Evolutionary conservation across 768 basidiomycete species (phyloP).

Genomic region (Artomyces pyxidatus): DNA sequence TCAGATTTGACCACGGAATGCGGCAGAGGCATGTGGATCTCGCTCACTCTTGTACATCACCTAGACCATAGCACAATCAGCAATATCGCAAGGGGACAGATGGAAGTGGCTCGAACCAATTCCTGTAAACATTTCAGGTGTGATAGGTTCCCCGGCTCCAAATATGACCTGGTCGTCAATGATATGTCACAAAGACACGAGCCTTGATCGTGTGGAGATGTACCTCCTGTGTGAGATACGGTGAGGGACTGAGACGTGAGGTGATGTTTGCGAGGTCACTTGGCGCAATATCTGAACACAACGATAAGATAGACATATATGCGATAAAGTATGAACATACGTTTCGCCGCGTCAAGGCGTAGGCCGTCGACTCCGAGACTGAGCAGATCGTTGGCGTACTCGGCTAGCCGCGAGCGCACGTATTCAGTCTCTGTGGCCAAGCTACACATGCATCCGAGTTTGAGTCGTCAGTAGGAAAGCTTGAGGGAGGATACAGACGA

Average conservation of each 20-base stretch:
- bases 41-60: constrained; percentile 56
- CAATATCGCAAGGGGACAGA: no score
- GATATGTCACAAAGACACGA: no score
- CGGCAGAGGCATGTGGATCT: no score
- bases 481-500: background rate
- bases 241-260: constrained; percentile 29
- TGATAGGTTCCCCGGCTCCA: constrained; percentile 42
- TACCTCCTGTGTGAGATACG: constrained; percentile 60
- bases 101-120: constrained; percentile 27
- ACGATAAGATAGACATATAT: no score
- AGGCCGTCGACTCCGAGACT: constrained; percentile 57
- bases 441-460: constrained; percentile 21
- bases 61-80: background rate
- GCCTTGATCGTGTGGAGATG: background rate
- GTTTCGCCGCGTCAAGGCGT: constrained; percentile 58
- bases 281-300: constrained; percentile 52
- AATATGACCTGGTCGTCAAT: constrained; percentile 20
- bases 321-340: constrained; percentile 25
- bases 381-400: constrained; percentile 52
- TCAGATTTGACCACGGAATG: background rate
- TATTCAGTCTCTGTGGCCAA: constrained; percentile 56
- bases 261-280: constrained; percentile 48
- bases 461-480: background rate
- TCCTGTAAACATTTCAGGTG: constrained; percentile 46
- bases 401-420: constrained; percentile 44